Evolutionary conservation across 2,329 filamentous ascomycete species (phyloP).

Genomic region (Raffaelea albimanens): DNA sequence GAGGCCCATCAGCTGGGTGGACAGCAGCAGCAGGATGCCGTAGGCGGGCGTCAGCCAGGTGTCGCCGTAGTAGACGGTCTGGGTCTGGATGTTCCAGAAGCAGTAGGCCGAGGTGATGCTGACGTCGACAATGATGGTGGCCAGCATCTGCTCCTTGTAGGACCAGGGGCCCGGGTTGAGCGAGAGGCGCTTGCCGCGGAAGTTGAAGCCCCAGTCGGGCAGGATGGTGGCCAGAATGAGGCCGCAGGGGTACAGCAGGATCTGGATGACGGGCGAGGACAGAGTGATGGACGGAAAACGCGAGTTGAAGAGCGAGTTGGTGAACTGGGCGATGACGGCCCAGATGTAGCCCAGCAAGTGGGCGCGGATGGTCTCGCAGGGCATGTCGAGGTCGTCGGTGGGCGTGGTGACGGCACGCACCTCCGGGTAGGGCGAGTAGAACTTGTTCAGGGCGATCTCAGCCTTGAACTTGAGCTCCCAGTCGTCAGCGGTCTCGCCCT

Average conservation of each 20-base stretch:
- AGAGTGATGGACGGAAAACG: conserved; percentile 47
- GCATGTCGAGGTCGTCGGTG: conserved; percentile 39
- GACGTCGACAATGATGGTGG: conserved; percentile 53
- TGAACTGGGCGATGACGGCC: conserved; percentile 36
- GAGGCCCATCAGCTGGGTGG: conserved; percentile 46
- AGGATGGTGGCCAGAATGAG: conserved; percentile 38
- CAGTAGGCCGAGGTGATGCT: conserved; percentile 39
- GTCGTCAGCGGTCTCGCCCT: conserved; percentile 34
- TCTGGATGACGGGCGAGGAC: conserved; percentile 44
- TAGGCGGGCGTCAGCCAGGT: conserved; percentile 35
- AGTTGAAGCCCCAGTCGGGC: conserved; percentile 39
- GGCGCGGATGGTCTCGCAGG: conserved; percentile 44
- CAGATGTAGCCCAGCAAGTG: conserved; percentile 47
- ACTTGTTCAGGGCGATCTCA: conserved; percentile 42
- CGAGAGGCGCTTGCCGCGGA: conserved; percentile 38
- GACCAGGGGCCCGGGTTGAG: conserved; percentile 49
- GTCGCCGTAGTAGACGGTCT: conserved; percentile 19
- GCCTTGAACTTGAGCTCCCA: conserved; percentile 45
- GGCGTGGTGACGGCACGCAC: conserved; percentile 47
- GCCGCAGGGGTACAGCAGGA: conserved; percentile 46
- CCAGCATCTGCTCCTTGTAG: conserved; percentile 50
- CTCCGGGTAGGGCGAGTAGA: conserved; percentile 48
- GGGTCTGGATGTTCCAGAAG: conserved; percentile 40
- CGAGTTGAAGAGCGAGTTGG: conserved; percentile 50
- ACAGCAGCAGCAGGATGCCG: conserved; percentile 39